Conservation (phyloP, 345 rosid species). For the Geranium rotundifolium region DNA sequence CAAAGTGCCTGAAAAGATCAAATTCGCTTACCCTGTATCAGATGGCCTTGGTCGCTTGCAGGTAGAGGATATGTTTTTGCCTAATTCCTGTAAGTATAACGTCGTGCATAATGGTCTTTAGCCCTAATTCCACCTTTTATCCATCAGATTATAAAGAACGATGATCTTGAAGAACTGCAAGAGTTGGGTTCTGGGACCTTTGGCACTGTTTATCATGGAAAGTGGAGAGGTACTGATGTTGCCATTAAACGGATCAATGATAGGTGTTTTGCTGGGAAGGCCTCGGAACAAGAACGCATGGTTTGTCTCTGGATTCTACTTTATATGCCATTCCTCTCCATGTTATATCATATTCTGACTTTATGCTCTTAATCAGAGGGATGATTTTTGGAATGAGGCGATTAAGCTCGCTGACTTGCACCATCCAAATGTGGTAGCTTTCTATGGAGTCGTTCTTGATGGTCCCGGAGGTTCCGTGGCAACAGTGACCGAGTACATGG, state of each 20-base stretch:
- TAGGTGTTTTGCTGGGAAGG: conserved; percentile 53
- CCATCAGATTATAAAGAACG: conserved; percentile 40
- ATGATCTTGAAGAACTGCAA: conserved; percentile 49
- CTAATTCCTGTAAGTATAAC: not conserved
- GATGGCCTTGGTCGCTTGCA: conserved; percentile 53
- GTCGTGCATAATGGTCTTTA: conserved; percentile 1
- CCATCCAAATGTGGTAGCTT: conserved; percentile 70
- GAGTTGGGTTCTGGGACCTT: conserved; percentile 68
- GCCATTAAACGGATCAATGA: conserved; percentile 50
- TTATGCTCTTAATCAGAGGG: conserved; percentile 22
- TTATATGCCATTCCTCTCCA: not conserved
- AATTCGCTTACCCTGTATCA: conserved; percentile 38
- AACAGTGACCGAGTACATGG: conserved; percentile 69
- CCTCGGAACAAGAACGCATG: conserved; percentile 63
- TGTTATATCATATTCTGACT: not conserved
- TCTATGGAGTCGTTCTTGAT: conserved; percentile 64
- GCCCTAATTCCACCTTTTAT: conserved; percentile 1
- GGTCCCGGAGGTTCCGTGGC: conserved; percentile 67
- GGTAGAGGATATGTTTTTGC: conserved; percentile 22
- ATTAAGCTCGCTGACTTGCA: conserved; percentile 67
- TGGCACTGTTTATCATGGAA: conserved; percentile 65
- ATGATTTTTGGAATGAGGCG: conserved; percentile 79
- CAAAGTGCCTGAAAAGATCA: conserved; percentile 32
- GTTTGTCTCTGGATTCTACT: conserved; percentile 17
- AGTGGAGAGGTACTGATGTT: conserved; percentile 70